These are phyloP conservation scores for Penicillium sp. DNA, from an alignment of 2,329 filamentous ascomycete species.

Conservation along the genomic window DNA sequence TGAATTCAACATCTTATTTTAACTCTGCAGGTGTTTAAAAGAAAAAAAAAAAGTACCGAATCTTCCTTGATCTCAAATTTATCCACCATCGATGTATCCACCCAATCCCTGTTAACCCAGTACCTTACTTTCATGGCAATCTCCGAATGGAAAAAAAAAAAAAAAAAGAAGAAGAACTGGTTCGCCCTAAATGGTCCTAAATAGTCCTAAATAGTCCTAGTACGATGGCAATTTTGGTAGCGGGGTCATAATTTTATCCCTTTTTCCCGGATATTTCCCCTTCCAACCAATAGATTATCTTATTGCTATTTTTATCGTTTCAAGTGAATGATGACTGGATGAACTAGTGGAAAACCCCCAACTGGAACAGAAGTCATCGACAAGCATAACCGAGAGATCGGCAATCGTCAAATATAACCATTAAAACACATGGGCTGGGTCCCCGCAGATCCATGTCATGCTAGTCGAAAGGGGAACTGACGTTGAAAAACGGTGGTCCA, in stretches of 20 bases:
- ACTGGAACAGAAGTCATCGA: slow-evolving; percentile 19
- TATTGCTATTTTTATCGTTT: slow-evolving; percentile 1
- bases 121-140: background rate
- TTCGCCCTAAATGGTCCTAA: slow-evolving; percentile 3
- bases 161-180: slow-evolving; percentile 5
- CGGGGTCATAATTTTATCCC: background rate
- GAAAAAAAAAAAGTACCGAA: background rate
- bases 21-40: no score
- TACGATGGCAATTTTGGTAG: background rate
- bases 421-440: slow-evolving; percentile 20
- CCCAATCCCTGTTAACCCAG: background rate
- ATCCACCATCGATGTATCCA: slow-evolving; percentile 2
- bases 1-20: background rate
- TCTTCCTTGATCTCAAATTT: background rate
- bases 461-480: slow-evolving; percentile 2
- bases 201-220: background rate
- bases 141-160: background rate
- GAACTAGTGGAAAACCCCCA: slow-evolving; percentile 12
- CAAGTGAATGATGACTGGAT: slow-evolving; percentile 15
- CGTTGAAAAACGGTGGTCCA: slow-evolving; percentile 2
- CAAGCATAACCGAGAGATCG: slow-evolving; percentile 24
- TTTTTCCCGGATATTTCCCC: background rate
- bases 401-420: slow-evolving; percentile 20
- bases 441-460: slow-evolving; percentile 13
- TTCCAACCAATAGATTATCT: background rate